Base-by-base conservation (phyloP, 805 yeast genomes). In the Wickerhamiella brachini region DNA sequence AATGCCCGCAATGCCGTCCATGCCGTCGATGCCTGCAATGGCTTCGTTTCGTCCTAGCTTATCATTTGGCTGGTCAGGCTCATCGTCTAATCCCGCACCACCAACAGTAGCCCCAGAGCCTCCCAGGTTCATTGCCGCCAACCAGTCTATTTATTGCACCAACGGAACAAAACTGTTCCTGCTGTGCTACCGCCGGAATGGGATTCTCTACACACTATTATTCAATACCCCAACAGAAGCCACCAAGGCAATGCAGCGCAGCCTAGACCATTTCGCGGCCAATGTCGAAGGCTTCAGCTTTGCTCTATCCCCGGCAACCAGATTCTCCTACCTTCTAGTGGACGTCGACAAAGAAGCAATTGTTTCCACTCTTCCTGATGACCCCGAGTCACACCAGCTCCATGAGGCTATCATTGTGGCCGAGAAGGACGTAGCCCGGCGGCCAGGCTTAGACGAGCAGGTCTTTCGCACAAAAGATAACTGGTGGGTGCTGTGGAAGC, bases 221-320 rank as follows among this genome's bases (percentile, higher is more conserved):
- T 29, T 45, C n/a, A 13, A 26, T 20, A 45, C 12, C 10, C 15
- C 37, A 18, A 20, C 21, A 5, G 18, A 45, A 15, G 23, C 23
- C n/a, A 18, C 15, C 23, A 13, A n/a, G 9, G 9, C 23, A 5
- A 15, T 20, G 18, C 38, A 18, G 23, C 22, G 39, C 12, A n/a
- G 37, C 6, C 13, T 47, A 5, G 49, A 39, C 18, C n/a, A 8
- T 10, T 18, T 47, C 31, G 20, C 48, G 13, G 44, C 29, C 18
- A 43, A 47, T 2, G 17, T 51, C 13, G 45, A 44, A 26, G 51
- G 49, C 26, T 43, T 51, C 26, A 26, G 43, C n/a, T 51, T 48
- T 21, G 53, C 53, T 2, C 48, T 34, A 6, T 48, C 46, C 23
- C 53, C 53, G 2, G 45, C 50, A 6, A 48, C 45, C 38, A 39